Base-by-base conservation (phyloP, 768 basidiomycete species). In the Psilocybe sp. region DNA sequence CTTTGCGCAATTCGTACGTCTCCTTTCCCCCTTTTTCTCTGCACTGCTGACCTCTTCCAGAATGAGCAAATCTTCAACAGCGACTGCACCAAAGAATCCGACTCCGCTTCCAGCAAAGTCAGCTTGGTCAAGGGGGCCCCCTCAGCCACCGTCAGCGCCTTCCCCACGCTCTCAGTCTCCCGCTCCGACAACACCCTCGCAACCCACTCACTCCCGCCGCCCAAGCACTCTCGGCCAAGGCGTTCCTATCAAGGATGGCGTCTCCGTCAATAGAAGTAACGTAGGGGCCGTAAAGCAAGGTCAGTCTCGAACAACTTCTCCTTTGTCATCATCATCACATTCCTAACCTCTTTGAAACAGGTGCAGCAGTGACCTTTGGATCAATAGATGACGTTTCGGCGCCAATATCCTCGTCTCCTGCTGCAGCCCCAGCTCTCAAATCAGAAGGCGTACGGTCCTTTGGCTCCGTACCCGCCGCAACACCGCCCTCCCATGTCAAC, bases 31-130 rank as follows among this genome's bases (percentile, higher is more conserved):
- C 15, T 31, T 34, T 12, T 15, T 34, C 44, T 47, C 33, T 19
- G 39, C 36, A 32, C 38, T 16, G 15, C 42, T 42, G 36, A 38
- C 45, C 43, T 36, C n/a, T 28, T 39, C 7, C 57, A 91, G 89
- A 91, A 95, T 95, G 92, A 95, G 89, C 89, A 93, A 87, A 85
- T 82, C 81, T 73, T 84, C 88, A 60, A 80, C 85, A 69, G 77
- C 81, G 69, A 74, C 87, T 69, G 75, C 74, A 75, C 68, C 80
- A 73, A 86, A 85, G 82, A 85, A 74, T 76, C 79, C 79, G 71
- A 68, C 82, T 74, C 82, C 77, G 80, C 83, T 85, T 74, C 73
- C 86, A 68, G 68, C 78, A 76, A 82, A 84, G 78, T 92, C 91
- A 72, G 92, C 90, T 77, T 96, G 92, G 92, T 75, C 88, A 73